Base-by-base conservation (phyloP, 2,329 filamentous ascomycete genomes). In the Ophiosphaerella narmari region DNA sequence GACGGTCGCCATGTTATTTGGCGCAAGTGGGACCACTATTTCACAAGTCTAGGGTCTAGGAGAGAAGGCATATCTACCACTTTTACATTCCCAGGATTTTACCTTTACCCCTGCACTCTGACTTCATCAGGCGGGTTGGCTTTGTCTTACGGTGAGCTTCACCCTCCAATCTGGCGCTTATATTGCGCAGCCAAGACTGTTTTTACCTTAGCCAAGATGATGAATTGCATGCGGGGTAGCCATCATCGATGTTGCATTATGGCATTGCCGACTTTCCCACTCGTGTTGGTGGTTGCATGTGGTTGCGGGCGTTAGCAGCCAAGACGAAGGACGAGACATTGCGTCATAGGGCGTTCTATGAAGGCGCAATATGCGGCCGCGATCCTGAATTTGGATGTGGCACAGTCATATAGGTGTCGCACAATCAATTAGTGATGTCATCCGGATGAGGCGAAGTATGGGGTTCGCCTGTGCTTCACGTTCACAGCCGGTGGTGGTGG, bases 321-420 rank as follows among this genome's bases (percentile, higher is more conserved):
- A 60, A 64, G 57, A 29, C 37, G 39, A 46, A 53, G 54, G 47
- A 65, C 59, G 39, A 50, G 45, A 48, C 39, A 52, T 61, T 57
- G 56, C 63, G 61, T 64, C 63, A 59, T 59, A 38, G 50, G 57
- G 57, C 47, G 48, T 53, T 48, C 35, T 43, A 13, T 18, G 24
- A 34, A 29, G 7, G 42, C 21, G 26, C 24, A 42, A 18, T 29
- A 31, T 46, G 26, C 32, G 33, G 24, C 21, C 4, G 24, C 12
- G 26, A 16, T 16, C 9, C 13, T 35, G 21, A 12, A 11, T 41
- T 41, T 32, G 21, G 33, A 12, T 39, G 37, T n/a, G 37, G 37
- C 16, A 39, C 37, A 16, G 37, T 21, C 18, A 18, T 18, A 18
- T 18, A 18, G 18, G 18, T 18, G 18, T 18, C 18, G 18, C 7